Base-by-base conservation (phyloP, 2,329 filamentous ascomycete genomes). In the Paraphoma sp. region DNA sequence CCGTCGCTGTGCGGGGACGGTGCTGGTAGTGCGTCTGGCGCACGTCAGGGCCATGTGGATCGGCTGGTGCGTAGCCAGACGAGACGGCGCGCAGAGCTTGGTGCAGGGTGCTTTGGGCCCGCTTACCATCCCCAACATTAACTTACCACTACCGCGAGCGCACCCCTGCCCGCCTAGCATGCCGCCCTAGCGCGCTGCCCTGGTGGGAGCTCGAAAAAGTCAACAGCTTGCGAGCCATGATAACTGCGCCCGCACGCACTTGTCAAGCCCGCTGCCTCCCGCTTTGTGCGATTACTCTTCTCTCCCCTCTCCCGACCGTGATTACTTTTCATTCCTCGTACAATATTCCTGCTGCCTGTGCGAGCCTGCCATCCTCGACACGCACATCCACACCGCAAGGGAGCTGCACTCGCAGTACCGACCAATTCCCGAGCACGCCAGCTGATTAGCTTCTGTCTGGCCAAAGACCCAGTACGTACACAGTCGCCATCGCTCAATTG, bases 381-480 rank as follows among this genome's bases (percentile, higher is more conserved):
- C 65, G 57, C 48, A 52, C 59, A 51, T 44, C 56, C 56, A 52
- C 63, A 59, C 51, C 53, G 65, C 72, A 72, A 68, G 72, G 72
- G 71, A 73, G 70, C 71, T 74, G 71, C 67, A 48, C 58, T 46
- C 66, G 70, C 67, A 73, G 70, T 71, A 62, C 57, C 44, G 46
- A 70, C 71, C 45, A 70, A 69, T 57, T 73, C 73, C 70, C 69
- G 53, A 65, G 65, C 65, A 62, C 59, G 29, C 44, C 48, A 62
- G 72, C 68, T 70, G 72, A 76, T 75, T 76, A 66, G 66, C 62
- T 76, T 76, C 73, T 73, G 60, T 67, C 69, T 58, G 52, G 51
- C 48, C 56, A 23, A 46, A 52, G 50, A 36, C 9, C 33, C 9
- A 36, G 51, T 53, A 48, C 6, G 41, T 36, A 23, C 23, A 23